A percentile compares a stretch with the other conserved stretches of the same genome.
These are phyloP conservation scores for Deinandra increscens DNA, from an alignment of 129 eudicot species.

Conservation along the genomic window DNA sequence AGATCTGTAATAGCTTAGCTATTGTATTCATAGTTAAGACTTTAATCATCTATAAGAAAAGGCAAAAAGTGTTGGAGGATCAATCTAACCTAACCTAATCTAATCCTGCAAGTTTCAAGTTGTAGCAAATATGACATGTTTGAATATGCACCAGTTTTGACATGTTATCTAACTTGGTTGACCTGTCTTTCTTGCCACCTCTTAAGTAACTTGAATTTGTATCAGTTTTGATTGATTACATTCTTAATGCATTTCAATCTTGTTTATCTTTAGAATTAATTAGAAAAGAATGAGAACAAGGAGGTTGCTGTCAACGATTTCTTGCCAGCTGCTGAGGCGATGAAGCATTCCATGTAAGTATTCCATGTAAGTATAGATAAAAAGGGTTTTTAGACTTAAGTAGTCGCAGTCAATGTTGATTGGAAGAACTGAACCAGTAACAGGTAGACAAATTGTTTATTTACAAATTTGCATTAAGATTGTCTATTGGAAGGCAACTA, in stretches of 20 bases:
- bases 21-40: background rate
- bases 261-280: conserved; percentile 30
- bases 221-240: background rate
- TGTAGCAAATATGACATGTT: background rate
- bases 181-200: conserved; percentile 4
- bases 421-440: no score
- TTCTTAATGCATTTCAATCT: background rate
- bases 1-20: background rate
- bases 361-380: no score
- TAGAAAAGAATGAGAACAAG: conserved; percentile 96
- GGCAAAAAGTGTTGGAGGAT: background rate
- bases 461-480: no score
- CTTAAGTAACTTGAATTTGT: background rate
- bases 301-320: no score
- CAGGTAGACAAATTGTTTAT: no score
- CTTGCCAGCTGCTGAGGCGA: no score
- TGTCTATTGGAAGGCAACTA: no score
- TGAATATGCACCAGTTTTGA: background rate
- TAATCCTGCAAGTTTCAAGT: background rate
- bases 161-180: background rate
- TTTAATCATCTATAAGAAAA: background rate
- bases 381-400: no score
- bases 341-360: no score
- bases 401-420: no score
- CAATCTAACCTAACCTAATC: background rate